phyloP scores from a whole-genome alignment of 306 rosid genomes.

The Oemleria cerasiformis region DNA sequence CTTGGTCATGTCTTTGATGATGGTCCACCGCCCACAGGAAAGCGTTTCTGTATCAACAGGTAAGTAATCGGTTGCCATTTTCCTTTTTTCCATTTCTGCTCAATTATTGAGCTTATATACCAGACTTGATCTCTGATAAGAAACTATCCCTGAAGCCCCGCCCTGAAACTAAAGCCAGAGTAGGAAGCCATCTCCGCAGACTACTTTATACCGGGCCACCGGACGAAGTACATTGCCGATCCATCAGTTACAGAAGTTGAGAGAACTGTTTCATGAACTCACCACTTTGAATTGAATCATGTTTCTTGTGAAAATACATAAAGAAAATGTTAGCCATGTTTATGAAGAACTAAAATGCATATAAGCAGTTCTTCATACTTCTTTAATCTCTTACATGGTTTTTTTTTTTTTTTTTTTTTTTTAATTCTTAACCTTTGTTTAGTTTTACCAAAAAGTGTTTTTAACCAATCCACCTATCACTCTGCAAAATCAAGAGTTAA shows the following conservation, averaged over 20 bases:
- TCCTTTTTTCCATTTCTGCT: background rate
- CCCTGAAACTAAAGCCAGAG: constrained; percentile 60
- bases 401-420: no score
- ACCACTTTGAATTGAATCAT: background rate
- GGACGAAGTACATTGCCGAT: background rate
- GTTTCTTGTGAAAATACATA: background rate
- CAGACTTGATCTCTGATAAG: constrained; percentile 17
- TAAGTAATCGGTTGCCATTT: constrained; percentile 5
- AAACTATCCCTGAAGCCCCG: constrained; percentile 49
- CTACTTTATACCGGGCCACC: background rate
- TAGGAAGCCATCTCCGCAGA: constrained; percentile 17
- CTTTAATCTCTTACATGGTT: no score
- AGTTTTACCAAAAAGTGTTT: no score
- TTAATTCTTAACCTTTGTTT: no score
- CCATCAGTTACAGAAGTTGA: background rate
- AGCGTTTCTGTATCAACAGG: constrained; percentile 96
- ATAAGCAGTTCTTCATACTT: background rate
- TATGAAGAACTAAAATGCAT: background rate
- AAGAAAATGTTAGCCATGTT: background rate
- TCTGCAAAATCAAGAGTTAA: no score
- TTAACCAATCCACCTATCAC: no score
- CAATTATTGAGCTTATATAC: background rate
- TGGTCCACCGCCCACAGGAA: constrained; percentile 87
- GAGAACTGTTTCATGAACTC: background rate
- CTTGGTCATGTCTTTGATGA: constrained; percentile 96